Evolutionary conservation across 768 basidiomycete genomes (phyloP), one percentile per base, ranked within the genome.

Genomic region (Trichaptum fuscoviolaceum): DNA sequence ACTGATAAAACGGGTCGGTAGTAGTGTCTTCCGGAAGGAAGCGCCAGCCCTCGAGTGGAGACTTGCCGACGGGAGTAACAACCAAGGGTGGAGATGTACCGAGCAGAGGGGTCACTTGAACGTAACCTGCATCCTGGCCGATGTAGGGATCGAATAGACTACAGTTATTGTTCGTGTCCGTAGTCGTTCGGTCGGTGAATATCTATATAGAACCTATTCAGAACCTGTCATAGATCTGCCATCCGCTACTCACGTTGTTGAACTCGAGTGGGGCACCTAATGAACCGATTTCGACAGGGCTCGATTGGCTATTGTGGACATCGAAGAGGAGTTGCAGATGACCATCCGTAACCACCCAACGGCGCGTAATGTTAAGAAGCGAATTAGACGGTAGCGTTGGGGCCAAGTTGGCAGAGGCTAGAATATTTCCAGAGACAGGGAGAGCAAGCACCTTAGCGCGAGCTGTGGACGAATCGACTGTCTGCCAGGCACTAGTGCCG

Each of bases 101-200:
- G 7, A 86, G 78, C 8, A 86, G 77, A 23, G 85, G 85, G 0
- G 84, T 83, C 0, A 80, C 79, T 72, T 82, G 80, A 6, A 83
- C 83, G 69, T 80, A 86, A 15, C 84, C 84, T 18, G 83, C 85
- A 69, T 84, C 85, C 67, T 83, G 81, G 1, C 84, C 84, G 62
- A 84, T 83, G 69, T 85, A 85, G 8, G 85, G 85, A 69, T 86
- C 85, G 67, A 84, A 84, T 35, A 85, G 73, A 67, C 82, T 84
- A 74, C 84, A 86, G 7, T 80, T 68, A 30, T 78, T 74, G 73
- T 86, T 86, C 2, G 82, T 84, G 64, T 84, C 76, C 1, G 83
- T 78, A 8, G 84, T 82, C 35, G 82, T 82, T 18, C 84, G 80
- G 17, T 74, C 80, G 0, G 84, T 85, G 70, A 86, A 86, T 15